Conservation (phyloP, 2,329 filamentous ascomycete species). For the Fusarium compactum region DNA sequence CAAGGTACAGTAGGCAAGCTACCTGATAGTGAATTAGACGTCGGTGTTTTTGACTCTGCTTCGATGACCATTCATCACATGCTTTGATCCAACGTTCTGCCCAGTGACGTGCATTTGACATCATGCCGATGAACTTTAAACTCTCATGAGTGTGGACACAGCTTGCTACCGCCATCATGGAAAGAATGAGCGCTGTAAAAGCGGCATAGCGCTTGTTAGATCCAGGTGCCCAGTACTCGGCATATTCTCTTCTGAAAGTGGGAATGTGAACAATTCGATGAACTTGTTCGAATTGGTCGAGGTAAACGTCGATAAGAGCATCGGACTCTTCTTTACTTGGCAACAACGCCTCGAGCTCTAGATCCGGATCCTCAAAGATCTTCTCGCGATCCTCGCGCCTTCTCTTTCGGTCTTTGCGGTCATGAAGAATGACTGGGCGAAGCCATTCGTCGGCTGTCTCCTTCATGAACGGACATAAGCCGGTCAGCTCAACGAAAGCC, state of each 20-base stretch:
- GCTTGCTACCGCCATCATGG: slow-evolving; percentile 70
- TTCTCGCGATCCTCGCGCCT: slow-evolving; percentile 65
- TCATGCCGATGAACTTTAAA: slow-evolving; percentile 68
- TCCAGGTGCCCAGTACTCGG: slow-evolving; percentile 64
- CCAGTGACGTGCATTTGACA: slow-evolving; percentile 66
- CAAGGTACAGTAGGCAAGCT: slow-evolving; percentile 69
- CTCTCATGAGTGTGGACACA: slow-evolving; percentile 66
- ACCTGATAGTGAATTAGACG: slow-evolving; percentile 72
- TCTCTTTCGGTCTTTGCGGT: slow-evolving; percentile 67
- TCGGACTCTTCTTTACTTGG: slow-evolving; percentile 63
- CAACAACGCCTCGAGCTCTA: slow-evolving; percentile 63
- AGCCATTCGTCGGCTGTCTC: slow-evolving; percentile 73
- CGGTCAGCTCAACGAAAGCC: slow-evolving; percentile 69
- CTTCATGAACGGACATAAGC: slow-evolving; percentile 71
- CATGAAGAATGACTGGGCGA: slow-evolving; percentile 67
- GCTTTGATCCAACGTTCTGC: slow-evolving; percentile 69
- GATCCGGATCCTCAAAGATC: slow-evolving; percentile 61
- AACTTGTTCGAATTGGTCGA: slow-evolving; percentile 67
- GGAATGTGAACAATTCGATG: slow-evolving; percentile 71
- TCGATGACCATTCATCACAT: slow-evolving; percentile 65
- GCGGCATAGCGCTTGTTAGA: slow-evolving; percentile 61
- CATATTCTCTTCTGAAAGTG: slow-evolving; percentile 68
- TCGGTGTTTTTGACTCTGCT: slow-evolving; percentile 72
- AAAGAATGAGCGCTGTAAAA: slow-evolving; percentile 69
- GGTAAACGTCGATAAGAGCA: slow-evolving; percentile 62